A percentile compares a stretch with the other conserved stretches of the same genome.
Evolutionary conservation across 148 eudicot species (phyloP).

Genomic region (Fagopyrum tataricum): DNA sequence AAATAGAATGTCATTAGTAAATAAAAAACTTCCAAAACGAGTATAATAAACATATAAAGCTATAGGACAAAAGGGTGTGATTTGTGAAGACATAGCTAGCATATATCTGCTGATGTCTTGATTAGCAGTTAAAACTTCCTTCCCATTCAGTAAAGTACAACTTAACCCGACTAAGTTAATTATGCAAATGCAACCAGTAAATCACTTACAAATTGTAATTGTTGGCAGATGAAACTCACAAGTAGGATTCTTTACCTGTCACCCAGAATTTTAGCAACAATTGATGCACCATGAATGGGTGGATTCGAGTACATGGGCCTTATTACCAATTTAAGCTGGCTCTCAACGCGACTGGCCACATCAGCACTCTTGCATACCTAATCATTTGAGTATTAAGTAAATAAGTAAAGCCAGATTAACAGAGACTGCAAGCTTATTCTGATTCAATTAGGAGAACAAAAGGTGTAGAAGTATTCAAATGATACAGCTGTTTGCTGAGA

Average conservation of each 20-base stretch:
- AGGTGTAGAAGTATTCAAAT: not conserved
- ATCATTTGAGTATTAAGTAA: constrained; percentile 7
- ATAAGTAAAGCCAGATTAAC: not conserved
- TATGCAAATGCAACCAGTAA: not conserved
- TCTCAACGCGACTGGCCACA: constrained; percentile 83
- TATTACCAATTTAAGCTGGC: constrained; percentile 91
- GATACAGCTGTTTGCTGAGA: not conserved
- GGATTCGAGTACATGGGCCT: constrained; percentile 98
- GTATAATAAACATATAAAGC: not conserved
- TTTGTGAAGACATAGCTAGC: not conserved
- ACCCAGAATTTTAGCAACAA: constrained; percentile 86
- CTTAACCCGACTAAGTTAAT: not conserved
- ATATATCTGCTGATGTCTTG: not conserved
- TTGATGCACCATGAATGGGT: constrained; percentile 93
- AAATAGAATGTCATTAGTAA: not conserved
- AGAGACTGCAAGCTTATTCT: not conserved
- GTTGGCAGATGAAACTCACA: not conserved
- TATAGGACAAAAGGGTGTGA: not conserved
- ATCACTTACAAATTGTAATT: not conserved
- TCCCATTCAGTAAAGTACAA: not conserved
- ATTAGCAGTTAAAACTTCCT: not conserved
- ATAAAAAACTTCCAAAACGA: not conserved
- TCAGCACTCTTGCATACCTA: constrained; percentile 94
- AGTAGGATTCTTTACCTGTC: constrained; percentile 48
- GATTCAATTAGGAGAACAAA: not conserved